Evolutionary conservation across 225 moss, liverwort and hornwort genomes (phyloP), one percentile per base, ranked within the genome.

Genomic region (Sphagnum contortum): DNA sequence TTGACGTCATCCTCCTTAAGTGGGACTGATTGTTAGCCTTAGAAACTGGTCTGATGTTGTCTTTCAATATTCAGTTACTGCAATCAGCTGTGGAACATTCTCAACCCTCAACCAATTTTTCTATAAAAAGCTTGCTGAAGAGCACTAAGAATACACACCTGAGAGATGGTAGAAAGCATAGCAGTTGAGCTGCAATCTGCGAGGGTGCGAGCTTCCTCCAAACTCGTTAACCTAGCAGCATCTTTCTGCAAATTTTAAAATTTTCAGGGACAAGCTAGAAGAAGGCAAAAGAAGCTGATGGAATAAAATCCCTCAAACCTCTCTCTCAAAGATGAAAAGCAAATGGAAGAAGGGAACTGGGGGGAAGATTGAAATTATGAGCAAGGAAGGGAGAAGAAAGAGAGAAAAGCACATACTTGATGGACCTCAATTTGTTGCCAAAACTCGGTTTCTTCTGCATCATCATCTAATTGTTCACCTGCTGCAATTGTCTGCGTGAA

Each of bases 171-270:
- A 14, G 96, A 92, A 50, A 96, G 71, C 29, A 85, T 87, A 51
- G 90, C 96, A 73, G 76, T 79, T 59, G 75, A 69, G 55, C 81
- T 69, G 66, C 68, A 62, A 12, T 87, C 77, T 49, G 86, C 65
- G 6, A 96, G 75, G 8, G 90, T 90, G 46, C 96, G 90, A 48
- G 96, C 81, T 81, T 96, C 96, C 12, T 87, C 96, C 61, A 84
- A 69, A 71, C 77, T 77, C 44, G 90, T 73, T 68, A 96, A 69
- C 50, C 77, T 85, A 61, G 83, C 78, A 69, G 92, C 92, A 64
- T 53, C 68, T 67, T 72, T 83, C 90, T 93, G 76, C 71, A 86
- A 3, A 29, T 29, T 12, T 29, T 12, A 52, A 61, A 12, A 56
- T 14, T n/a, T 65, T 48, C 57, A 58, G 60, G 47, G 12, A 65